These are phyloP conservation scores for Hymenoscyphus scutula DNA, from an alignment of 2,329 filamentous ascomycete species.

Conservation along the genomic window DNA sequence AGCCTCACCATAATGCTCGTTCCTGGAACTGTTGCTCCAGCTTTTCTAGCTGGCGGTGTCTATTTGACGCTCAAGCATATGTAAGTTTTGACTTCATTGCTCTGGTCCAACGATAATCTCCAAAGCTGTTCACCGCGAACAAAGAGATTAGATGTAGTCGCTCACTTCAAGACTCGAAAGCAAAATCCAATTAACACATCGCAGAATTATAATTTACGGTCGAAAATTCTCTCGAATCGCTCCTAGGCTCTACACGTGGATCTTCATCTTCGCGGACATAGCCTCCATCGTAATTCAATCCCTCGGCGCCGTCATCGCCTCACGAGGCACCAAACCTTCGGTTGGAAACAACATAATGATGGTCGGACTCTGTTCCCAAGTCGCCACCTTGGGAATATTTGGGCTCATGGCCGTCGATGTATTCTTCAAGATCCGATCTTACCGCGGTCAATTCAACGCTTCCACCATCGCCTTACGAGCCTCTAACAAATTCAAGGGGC, in stretches of 20 bases:
- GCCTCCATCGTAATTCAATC: constrained; percentile 44
- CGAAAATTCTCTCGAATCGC: constrained; percentile 49
- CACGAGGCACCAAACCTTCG: constrained; percentile 44
- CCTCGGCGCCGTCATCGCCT: constrained; percentile 54
- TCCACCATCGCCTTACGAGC: constrained; percentile 14
- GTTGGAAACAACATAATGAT: constrained; percentile 38
- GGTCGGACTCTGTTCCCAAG: constrained; percentile 39
- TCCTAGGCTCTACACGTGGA: constrained; percentile 52
- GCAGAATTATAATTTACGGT: constrained; percentile 46
- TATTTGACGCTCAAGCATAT: constrained; percentile 63
- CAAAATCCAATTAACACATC: not conserved
- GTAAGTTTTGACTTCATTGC: constrained; percentile 12
- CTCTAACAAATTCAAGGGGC: constrained; percentile 16
- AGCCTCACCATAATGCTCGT: constrained; percentile 42
- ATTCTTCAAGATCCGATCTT: constrained; percentile 16
- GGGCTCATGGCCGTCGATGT: constrained; percentile 20
- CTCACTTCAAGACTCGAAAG: not conserved
- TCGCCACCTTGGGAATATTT: constrained; percentile 39
- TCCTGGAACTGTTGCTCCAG: constrained; percentile 41
- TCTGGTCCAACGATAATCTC: too few relatives aligned
- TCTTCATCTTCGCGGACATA: constrained; percentile 58
- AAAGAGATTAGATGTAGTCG: too few relatives aligned
- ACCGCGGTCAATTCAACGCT: constrained; percentile 11
- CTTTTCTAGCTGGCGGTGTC: constrained; percentile 57
- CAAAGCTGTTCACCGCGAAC: too few relatives aligned